phyloP scores from a whole-genome alignment of 208 protist species.

The Zelonia costaricensis region DNA sequence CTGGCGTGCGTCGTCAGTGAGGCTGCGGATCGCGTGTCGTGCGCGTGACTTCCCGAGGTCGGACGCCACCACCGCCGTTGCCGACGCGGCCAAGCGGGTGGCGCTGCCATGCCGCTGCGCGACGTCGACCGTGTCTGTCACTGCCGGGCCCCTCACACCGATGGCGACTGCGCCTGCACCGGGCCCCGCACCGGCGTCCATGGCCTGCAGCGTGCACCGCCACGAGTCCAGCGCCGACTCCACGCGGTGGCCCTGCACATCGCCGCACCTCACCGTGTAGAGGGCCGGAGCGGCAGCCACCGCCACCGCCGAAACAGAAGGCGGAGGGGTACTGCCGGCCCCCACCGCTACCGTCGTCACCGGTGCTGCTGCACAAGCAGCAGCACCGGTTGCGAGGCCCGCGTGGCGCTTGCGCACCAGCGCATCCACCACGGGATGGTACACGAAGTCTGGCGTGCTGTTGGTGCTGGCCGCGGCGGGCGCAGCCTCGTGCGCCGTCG shows the following conservation, averaged over 20 bases:
- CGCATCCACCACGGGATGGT: slow-evolving; percentile 15
- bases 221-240: slow-evolving; percentile 11
- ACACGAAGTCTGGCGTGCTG: slow-evolving; percentile 11
- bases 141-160: too few species aligned
- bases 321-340: background rate
- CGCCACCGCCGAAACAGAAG: too few species aligned
- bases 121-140: too few species aligned
- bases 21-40: slow-evolving; percentile 15
- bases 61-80: too few species aligned
- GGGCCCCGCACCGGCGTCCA: too few species aligned
- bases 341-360: background rate
- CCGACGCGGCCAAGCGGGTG: too few species aligned
- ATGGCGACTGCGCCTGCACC: background rate
- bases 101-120: too few species aligned
- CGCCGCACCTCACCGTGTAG: background rate
- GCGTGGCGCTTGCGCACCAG: slow-evolving; percentile 5
- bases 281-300: background rate
- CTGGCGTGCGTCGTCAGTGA: background rate
- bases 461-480: too few species aligned
- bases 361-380: background rate
- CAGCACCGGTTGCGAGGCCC: background rate
- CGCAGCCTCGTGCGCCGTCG: background rate
- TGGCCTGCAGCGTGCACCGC: slow-evolving; percentile 10
- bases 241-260: background rate
- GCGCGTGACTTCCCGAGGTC: too few species aligned